Evolutionary conservation across 1,139 yeast species (phyloP).

Genomic region (Yamadazyma spencermartinsiae): DNA sequence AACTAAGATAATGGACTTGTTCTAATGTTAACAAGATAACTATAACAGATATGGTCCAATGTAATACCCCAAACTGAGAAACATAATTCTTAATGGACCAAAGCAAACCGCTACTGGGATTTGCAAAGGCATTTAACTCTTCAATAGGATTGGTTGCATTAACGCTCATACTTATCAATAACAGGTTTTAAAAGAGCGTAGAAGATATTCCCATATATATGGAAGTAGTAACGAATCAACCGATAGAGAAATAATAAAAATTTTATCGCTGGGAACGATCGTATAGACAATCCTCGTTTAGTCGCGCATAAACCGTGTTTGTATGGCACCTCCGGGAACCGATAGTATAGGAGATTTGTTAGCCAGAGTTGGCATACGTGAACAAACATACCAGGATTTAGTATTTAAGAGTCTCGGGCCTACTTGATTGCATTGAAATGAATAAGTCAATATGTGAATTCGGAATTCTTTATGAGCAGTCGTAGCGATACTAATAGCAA

Average conservation of each 20-base stretch:
- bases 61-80: slow-evolving; percentile 26
- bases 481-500: too few species aligned
- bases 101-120: neutral
- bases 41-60: slow-evolving; percentile 50
- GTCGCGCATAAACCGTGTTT: neutral
- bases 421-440: too few species aligned
- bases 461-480: too few species aligned
- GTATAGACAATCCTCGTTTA: neutral
- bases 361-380: too few species aligned
- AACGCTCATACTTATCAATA: neutral
- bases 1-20: slow-evolving; percentile 73
- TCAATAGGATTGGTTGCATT: neutral
- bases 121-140: neutral
- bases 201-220: neutral
- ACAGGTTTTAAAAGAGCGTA: neutral
- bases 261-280: neutral
- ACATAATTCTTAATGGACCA: neutral
- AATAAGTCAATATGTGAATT: too few species aligned
- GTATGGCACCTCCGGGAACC: neutral
- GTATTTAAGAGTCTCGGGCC: too few species aligned
- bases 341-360: too few species aligned
- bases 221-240: slow-evolving; percentile 1
- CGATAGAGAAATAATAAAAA: slow-evolving; percentile 2
- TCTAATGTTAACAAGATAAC: slow-evolving; percentile 65
- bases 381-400: too few species aligned